Evolutionary conservation across 2,329 filamentous ascomycete species (phyloP).

Genomic region (Penicillium sp.): DNA sequence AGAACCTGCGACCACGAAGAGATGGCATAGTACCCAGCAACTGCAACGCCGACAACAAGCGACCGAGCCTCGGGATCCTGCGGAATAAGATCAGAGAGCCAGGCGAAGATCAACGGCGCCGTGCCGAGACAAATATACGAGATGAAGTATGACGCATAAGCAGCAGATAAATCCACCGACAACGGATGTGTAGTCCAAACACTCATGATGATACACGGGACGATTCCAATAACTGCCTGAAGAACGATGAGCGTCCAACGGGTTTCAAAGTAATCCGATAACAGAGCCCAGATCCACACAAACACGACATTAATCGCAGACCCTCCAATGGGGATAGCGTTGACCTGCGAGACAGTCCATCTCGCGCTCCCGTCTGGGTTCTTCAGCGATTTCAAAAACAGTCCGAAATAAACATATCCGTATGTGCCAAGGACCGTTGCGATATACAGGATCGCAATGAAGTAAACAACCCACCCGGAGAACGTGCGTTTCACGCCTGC

Average conservation of each 20-base stretch:
- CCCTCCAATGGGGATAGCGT: constrained; percentile 50
- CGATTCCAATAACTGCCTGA: constrained; percentile 48
- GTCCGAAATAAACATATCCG: constrained; percentile 37
- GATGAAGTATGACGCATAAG: constrained; percentile 54
- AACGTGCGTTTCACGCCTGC: constrained; percentile 45
- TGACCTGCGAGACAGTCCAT: constrained; percentile 47
- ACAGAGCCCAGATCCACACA: constrained; percentile 54
- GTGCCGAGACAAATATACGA: constrained; percentile 49
- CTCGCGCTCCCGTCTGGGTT: constrained; percentile 40
- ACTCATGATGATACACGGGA: constrained; percentile 52
- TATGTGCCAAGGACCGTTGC: constrained; percentile 47
- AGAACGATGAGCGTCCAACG: constrained; percentile 51
- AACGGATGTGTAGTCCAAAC: constrained; percentile 51
- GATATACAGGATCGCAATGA: constrained; percentile 46
- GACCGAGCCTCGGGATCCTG: constrained; percentile 51
- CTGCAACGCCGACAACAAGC: constrained; percentile 49
- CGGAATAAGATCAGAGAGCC: constrained; percentile 51
- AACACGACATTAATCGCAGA: constrained; percentile 50
- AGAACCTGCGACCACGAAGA: constrained; percentile 53
- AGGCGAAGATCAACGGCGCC: constrained; percentile 52
- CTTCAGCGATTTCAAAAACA: constrained; percentile 22
- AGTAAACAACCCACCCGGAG: constrained; percentile 45
- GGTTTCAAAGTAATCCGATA: constrained; percentile 50
- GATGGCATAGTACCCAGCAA: constrained; percentile 51
- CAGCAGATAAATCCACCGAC: constrained; percentile 43